Evolutionary conservation across 2,329 filamentous ascomycete species (phyloP), one percentile per base, ranked within the genome.

Genomic region (Botrytis byssoidea): DNA sequence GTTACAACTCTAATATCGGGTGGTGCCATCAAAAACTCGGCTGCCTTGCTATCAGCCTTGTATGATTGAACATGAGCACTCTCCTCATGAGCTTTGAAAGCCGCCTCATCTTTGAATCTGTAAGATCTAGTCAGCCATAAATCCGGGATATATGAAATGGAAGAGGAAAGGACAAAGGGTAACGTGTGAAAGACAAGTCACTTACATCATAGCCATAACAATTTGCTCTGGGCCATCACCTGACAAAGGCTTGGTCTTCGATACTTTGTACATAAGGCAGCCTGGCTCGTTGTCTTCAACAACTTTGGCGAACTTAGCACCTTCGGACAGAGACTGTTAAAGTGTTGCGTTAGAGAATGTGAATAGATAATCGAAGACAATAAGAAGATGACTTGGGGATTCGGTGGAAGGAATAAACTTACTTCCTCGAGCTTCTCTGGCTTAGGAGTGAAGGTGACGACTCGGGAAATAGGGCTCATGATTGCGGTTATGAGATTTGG

Each of bases 221-320:
- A 71, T n/a, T 42, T 71, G 60, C 40, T 71, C 70, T 9, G 70
- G 60, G 10, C 70, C 60, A 55, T 55, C 70, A 42, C 70, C 44
- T 12, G n/a, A 8, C 32, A 66, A 18, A 14, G 60, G 60, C 22
- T 71, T 66, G 61, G 32, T 57, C 32, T 57, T 71, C 5, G 60
- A 71, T 42, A 71, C 18, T 32, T 46, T 66, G 18, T 66, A 71
- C 44, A 71, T 44, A 8, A 71, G 37, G 5, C 70, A 66, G 22
- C 37, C 46, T 20, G 70, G 60, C 22, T 71, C 70, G 25, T 25
- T 20, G 8, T 40, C 70, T 37, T 71, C 46, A 32, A 71, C 18
- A 4, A 9, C 6, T 42, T 65, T 66, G 18, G 60, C 44, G n/a
- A 66, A 66, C 4, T 71, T 42, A 20, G 25, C 44, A 22, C 25